These are phyloP conservation scores for Diospyros lotus DNA, from an alignment of 148 eudicot species.

Conservation along the genomic window DNA sequence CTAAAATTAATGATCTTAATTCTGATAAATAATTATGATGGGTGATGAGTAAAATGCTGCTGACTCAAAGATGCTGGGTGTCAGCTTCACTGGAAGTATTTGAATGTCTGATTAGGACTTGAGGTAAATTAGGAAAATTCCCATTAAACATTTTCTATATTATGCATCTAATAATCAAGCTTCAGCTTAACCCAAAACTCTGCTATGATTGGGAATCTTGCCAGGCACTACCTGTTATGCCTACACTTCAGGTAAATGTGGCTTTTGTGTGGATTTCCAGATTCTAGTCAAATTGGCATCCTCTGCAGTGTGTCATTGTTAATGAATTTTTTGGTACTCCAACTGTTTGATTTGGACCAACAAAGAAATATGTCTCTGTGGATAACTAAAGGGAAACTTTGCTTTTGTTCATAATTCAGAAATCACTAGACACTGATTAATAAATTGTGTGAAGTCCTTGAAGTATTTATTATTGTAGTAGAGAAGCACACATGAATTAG, in stretches of 20 bases:
- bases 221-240: too few species aligned
- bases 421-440: not conserved
- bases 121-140: not conserved
- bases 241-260: too few species aligned
- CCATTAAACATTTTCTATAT: not conserved
- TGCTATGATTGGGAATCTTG: not conserved
- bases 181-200: not conserved
- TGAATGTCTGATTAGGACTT: constrained; percentile 1
- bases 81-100: too few species aligned
- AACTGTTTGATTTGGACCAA: not conserved
- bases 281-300: not conserved
- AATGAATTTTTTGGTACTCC: not conserved
- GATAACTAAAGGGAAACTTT: not conserved
- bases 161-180: not conserved
- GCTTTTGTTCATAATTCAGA: not conserved
- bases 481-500: not conserved
- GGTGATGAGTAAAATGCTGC: not conserved
- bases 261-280: too few species aligned
- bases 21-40: not conserved
- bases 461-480: not conserved
- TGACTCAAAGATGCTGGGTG: not conserved
- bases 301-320: not conserved
- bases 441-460: not conserved
- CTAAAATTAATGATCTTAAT: constrained; percentile 1
- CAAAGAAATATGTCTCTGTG: not conserved